Base-by-base conservation (phyloP, 768 basidiomycete genomes). In the Amanita exitialis region DNA sequence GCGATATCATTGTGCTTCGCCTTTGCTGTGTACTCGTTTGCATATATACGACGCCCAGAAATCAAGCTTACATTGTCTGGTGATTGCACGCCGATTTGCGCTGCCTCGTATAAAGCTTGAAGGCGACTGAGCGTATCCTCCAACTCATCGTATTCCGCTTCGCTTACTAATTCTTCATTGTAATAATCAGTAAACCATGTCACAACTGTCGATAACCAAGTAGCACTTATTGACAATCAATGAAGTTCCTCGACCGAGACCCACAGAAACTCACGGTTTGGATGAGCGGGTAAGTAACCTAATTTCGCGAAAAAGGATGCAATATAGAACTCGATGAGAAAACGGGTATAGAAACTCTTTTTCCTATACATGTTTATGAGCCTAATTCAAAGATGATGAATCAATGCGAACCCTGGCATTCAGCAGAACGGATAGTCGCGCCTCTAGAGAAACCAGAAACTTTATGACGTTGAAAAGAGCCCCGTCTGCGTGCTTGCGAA, bases 301-400 rank as follows among this genome's bases (percentile, higher is more conserved):
- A 32, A 86, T 75, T 58, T 86, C 81, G 1, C 77, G 70, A 46
- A 89, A 77, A 5, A 90, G 63, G 16, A 77, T 68, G 51, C 74
- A 76, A 47, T 85, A 72, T 20, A 89, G 65, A 44, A 80, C 65
- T 28, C 84, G 67, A 42, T 83, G 80, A 1, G 80, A 78, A 3
- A 73, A 66, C 1, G 85, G 76, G 4, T 84, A 60, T 15, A 71
- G 58, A 9, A 60, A 57, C 0, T 63, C 69, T 57, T 69, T 70
- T 62, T 89, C 86, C 85, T 88, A 54, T 7, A 34, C 18, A 51
- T 4, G n/a, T 44, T 20, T 20, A 34, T 50, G 9, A 52, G 43
- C 55, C 44, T 43, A 44, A 12, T 28, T 8, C 47, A 15, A 45
- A 30, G 21, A 39, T 44, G 16, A n/a, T 8, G 45, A 34, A 42